Evolutionary conservation across 495 filamentous ascomycete genomes (phyloP), one percentile per base, ranked within the genome.

Genomic region (Jackrogersella minutella): DNA sequence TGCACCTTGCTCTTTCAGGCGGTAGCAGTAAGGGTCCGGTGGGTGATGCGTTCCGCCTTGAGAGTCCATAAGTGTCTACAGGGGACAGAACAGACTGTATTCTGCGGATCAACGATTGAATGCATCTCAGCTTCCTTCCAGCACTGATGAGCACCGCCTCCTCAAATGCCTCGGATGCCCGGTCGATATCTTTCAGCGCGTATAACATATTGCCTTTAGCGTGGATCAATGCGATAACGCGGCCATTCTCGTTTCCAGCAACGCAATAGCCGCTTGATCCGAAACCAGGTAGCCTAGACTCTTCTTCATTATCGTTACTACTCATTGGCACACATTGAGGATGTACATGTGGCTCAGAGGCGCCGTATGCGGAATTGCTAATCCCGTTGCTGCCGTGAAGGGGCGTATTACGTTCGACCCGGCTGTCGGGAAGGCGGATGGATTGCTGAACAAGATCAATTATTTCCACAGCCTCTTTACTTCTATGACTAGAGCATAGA

Each of bases 121-220:
- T 91, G 16, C 90, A 91, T 67, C 86, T 81, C 5, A 88, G 82
- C 37, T 86, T 83, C 68, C 85, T 84, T 7, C 93, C 95, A 37
- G 91, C 84, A 51, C 90, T 93, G 69, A 98, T 93, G 58, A 97
- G 77, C 24, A 99, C 93, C 1, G 93, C 95, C 74, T 97, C 93
- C 69, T 98, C 95, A 68, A 99, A 99, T 7, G 96, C 93, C 59
- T 88, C 86, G 0, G 95, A 93, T 13, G 95, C 95, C 10, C 84
- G 88, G 40, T 82, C 81, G 69, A 95, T 92, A 62, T 98, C 90
- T 21, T 93, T 93, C 51, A 97, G 77, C 33, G 92, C 87, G 78
- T 99, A 99, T 1, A 98, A 83, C 92, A 98, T 97, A 67, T 98
- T 99, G 24, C 96, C 95, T 76, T 98, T 99, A 2, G 93, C 93